Evolutionary conservation across 495 filamentous ascomycete genomes (phyloP).

Genomic region (Hapsidospora chrysogenum): DNA sequence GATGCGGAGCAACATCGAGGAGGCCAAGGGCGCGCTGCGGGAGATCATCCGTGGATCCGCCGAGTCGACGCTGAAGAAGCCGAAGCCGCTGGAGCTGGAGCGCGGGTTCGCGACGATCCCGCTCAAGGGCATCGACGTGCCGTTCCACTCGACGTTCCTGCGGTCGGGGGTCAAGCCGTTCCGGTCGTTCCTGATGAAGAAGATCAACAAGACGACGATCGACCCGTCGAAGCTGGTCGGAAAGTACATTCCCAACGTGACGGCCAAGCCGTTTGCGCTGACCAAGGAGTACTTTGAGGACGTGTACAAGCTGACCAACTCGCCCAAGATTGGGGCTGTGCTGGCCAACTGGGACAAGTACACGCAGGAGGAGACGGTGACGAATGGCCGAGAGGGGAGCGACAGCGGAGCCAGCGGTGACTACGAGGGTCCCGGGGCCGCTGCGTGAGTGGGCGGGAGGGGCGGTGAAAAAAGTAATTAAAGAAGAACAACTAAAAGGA

Average conservation of each 20-base stretch:
- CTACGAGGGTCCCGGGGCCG: slow-evolving; percentile 2
- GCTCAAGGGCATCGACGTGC: slow-evolving; percentile 91
- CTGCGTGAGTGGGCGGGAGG: neutral
- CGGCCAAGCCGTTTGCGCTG: slow-evolving; percentile 83
- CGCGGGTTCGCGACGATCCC: slow-evolving; percentile 95
- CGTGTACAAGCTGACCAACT: slow-evolving; percentile 85
- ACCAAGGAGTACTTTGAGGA: slow-evolving; percentile 99
- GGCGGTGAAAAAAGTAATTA: neutral
- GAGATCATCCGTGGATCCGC: slow-evolving; percentile 75
- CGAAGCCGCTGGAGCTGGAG: slow-evolving; percentile 70
- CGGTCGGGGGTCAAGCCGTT: slow-evolving; percentile 97
- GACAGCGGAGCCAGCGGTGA: slow-evolving; percentile 11
- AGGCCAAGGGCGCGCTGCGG: slow-evolving; percentile 68
- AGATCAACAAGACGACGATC: slow-evolving; percentile 97
- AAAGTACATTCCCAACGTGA: slow-evolving; percentile 99
- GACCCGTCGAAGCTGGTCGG: slow-evolving; percentile 91
- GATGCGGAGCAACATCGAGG: slow-evolving; percentile 58
- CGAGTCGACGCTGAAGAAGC: slow-evolving; percentile 72
- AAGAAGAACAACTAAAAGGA: neutral
- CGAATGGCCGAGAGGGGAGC: slow-evolving; percentile 14
- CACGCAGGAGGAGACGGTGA: slow-evolving; percentile 2
- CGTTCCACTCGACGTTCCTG: slow-evolving; percentile 97
- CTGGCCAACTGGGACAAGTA: slow-evolving; percentile 71
- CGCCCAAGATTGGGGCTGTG: slow-evolving; percentile 76
- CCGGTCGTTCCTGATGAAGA: slow-evolving; percentile 92